Evolutionary conservation across 176 grass and related monocot genomes (phyloP).

Genomic region (Puccinellia tenuiflora): DNA sequence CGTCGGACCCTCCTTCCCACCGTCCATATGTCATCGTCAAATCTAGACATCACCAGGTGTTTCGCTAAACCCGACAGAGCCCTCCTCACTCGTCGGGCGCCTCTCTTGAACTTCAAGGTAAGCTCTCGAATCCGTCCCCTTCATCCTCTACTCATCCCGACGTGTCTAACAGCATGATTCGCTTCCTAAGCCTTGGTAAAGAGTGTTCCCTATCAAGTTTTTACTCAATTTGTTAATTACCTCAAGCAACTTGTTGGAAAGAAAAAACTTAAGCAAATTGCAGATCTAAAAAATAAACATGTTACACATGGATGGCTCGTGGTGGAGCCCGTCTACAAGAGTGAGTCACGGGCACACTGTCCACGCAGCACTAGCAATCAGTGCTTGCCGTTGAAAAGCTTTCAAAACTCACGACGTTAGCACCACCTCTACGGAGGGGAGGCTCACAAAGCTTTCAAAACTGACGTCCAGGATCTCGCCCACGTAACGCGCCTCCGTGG

Average conservation of each 20-base stretch:
- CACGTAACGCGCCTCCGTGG: slow-evolving; percentile 18
- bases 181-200: not conserved
- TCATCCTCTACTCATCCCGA: not conserved
- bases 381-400: not conserved
- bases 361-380: slow-evolving; percentile 8
- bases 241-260: too few species aligned
- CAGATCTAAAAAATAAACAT: not conserved
- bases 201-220: not conserved
- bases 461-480: not conserved
- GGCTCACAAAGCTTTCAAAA: not conserved
- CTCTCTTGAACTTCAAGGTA: not conserved
- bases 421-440: not conserved
- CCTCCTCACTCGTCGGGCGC: not conserved
- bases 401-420: not conserved
- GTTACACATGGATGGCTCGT: not conserved
- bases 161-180: not conserved
- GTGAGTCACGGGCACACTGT: not conserved
- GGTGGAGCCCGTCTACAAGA: not conserved
- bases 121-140: not conserved
- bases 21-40: not conserved
- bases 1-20: not conserved
- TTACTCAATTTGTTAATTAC: not conserved
- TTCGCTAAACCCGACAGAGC: not conserved
- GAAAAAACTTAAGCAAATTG: too few species aligned
- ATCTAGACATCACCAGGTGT: too few species aligned